phyloP scores from a whole-genome alignment of 495 filamentous ascomycete genomes.

The Lepidopterella palustris region DNA sequence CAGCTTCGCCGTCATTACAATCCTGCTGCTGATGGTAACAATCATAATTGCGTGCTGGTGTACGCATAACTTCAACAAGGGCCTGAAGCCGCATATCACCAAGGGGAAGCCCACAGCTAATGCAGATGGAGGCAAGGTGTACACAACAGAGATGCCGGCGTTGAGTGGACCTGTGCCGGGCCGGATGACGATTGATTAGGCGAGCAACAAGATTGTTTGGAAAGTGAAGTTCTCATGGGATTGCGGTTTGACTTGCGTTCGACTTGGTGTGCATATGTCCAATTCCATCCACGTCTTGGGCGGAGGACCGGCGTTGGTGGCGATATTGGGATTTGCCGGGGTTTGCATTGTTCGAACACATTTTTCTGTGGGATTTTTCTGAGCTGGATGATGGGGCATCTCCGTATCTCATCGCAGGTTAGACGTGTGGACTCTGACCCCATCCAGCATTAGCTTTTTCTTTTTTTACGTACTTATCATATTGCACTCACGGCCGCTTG shows the following conservation, averaged over 20 bases:
- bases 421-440: no score
- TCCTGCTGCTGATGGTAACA: constrained; percentile 78
- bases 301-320: no score
- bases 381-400: no score
- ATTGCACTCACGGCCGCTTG: background rate
- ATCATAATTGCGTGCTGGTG: constrained; percentile 84
- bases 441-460: background rate
- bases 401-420: no score
- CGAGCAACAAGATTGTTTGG: background rate
- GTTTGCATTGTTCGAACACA: no score
- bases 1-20: constrained; percentile 87
- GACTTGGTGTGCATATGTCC: no score
- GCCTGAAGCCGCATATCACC: constrained; percentile 79
- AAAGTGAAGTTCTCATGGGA: background rate
- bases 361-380: no score
- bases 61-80: constrained; percentile 83
- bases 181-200: constrained; percentile 86
- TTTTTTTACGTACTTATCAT: background rate
- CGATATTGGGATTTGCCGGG: no score
- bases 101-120: constrained; percentile 53
- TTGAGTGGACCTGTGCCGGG: constrained; percentile 49
- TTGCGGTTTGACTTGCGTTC: no score
- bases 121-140: constrained; percentile 54
- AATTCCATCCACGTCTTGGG: no score
- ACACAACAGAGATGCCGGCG: constrained; percentile 59